Evolutionary conservation across 305 asterid genomes (phyloP).

Genomic region (Ilex paraguariensis): DNA sequence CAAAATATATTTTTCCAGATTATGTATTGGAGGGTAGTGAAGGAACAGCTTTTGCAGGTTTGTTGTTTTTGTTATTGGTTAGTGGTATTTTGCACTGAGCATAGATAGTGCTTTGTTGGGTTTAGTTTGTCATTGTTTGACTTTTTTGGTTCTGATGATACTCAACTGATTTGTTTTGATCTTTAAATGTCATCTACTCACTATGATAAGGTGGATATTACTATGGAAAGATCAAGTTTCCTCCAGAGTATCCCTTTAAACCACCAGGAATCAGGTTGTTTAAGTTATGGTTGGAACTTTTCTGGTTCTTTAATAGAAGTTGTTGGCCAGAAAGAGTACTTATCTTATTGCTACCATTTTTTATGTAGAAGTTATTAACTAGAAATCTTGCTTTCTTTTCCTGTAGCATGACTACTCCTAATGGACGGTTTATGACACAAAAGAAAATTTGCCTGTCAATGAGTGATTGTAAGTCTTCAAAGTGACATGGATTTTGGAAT

Average conservation of each 20-base stretch:
- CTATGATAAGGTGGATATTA: conserved; percentile 74
- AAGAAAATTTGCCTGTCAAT: conserved; percentile 90
- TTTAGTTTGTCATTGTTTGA: conserved; percentile 7
- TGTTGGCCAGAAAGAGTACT: background rate
- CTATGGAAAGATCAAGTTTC: conserved; percentile 92
- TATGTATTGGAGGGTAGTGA: conserved; percentile 99
- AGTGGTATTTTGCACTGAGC: background rate
- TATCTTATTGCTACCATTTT: background rate
- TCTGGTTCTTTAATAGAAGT: conserved; percentile 7
- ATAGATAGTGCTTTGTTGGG: background rate
- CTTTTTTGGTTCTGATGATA: conserved; percentile 1
- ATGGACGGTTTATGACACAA: conserved; percentile 92
- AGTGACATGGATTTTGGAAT: conserved; percentile 4
- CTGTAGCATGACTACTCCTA: conserved; percentile 70
- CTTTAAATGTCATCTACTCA: conserved; percentile 1
- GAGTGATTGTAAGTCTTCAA: conserved; percentile 51
- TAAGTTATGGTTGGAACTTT: conserved; percentile 6
- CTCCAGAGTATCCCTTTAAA: conserved; percentile 91
- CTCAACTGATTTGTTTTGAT: background rate
- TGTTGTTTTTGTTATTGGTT: conserved; percentile 18
- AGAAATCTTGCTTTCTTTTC: conserved; percentile 18
- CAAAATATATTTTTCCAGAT: conserved; percentile 45
- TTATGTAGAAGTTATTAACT: conserved; percentile 2
- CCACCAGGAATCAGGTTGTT: conserved; percentile 92
- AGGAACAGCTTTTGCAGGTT: conserved; percentile 99